These are phyloP conservation scores for Leishmania tropica DNA, from an alignment of 208 protist genomes.

Conservation along the genomic window DNA sequence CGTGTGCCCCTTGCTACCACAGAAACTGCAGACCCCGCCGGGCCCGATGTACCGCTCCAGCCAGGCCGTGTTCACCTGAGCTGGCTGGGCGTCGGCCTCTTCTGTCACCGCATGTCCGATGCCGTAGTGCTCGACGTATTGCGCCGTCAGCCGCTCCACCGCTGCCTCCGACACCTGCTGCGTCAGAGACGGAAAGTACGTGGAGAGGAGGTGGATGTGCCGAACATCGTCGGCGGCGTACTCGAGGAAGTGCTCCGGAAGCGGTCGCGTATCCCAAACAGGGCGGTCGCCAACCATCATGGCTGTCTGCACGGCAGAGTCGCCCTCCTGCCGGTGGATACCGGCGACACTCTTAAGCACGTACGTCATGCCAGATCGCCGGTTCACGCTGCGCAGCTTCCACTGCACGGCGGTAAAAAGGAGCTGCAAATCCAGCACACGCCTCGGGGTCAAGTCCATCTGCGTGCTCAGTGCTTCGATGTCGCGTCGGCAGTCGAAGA, in stretches of 20 bases:
- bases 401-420: conserved; percentile 88
- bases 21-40: conserved; percentile 78
- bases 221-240: conserved; percentile 91
- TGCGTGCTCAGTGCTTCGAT: conserved; percentile 87
- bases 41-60: conserved; percentile 85
- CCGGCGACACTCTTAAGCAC: conserved; percentile 77
- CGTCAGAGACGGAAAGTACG: conserved; percentile 28
- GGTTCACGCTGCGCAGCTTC: conserved; percentile 76
- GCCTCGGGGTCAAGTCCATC: conserved; percentile 53
- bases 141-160: conserved; percentile 67
- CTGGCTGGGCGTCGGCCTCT: conserved; percentile 73
- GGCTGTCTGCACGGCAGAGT: conserved; percentile 80
- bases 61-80: conserved; percentile 71
- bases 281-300: conserved; percentile 84
- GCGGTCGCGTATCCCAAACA: conserved; percentile 90
- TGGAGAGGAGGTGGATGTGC: conserved; percentile 75
- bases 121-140: conserved; percentile 85
- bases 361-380: conserved; percentile 84
- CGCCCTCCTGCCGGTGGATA: conserved; percentile 70
- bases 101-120: conserved; percentile 51
- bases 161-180: conserved; percentile 29
- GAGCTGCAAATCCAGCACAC: conserved; percentile 86
- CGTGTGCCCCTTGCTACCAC: conserved; percentile 76
- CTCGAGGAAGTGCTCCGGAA: conserved; percentile 86
- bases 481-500: conserved; percentile 91